Conservation (phyloP, 352 stramenopile genomes). For the Globisporangium parvum region DNA sequence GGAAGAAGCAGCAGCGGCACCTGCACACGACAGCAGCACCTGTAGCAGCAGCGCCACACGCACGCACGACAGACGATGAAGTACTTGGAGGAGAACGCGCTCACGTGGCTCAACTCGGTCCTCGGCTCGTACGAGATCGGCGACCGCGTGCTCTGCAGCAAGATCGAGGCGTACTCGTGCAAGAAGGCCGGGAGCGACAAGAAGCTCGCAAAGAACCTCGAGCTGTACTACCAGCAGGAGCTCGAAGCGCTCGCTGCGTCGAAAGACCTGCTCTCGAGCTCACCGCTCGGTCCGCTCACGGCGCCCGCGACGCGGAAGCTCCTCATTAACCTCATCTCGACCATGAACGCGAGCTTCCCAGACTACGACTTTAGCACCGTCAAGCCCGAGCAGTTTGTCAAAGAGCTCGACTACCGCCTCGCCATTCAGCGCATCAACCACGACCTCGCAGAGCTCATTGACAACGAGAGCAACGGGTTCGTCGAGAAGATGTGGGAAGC, state of each 20-base stretch:
- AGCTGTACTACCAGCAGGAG: constrained; percentile 84
- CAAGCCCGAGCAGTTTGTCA: constrained; percentile 87
- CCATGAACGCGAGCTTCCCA: constrained; percentile 92
- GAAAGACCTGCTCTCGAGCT: constrained; percentile 54
- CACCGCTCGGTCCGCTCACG: constrained; percentile 74
- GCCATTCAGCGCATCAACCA: constrained; percentile 87
- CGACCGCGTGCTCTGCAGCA: constrained; percentile 82
- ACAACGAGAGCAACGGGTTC: constrained; percentile 98
- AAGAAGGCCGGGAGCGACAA: constrained; percentile 91
- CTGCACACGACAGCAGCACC: background rate
- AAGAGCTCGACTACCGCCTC: constrained; percentile 81
- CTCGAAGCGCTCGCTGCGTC: constrained; percentile 36
- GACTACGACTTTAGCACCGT: constrained; percentile 91
- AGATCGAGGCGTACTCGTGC: constrained; percentile 90
- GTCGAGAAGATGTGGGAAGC: constrained; percentile 98
- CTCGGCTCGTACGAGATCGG: constrained; percentile 81
- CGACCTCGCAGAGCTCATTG: constrained; percentile 85
- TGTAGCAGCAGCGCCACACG: background rate
- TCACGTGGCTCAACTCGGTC: constrained; percentile 88
- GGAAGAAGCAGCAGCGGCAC: background rate
- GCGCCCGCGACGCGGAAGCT: constrained; percentile 80
- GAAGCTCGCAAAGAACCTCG: constrained; percentile 85
- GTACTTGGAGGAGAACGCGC: constrained; percentile 88
- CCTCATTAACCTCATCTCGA: constrained; percentile 92
- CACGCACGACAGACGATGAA: constrained; percentile 61